Evolutionary conservation across 768 basidiomycete species (phyloP).

Genomic region (Candolleomyces eurysporus): DNA sequence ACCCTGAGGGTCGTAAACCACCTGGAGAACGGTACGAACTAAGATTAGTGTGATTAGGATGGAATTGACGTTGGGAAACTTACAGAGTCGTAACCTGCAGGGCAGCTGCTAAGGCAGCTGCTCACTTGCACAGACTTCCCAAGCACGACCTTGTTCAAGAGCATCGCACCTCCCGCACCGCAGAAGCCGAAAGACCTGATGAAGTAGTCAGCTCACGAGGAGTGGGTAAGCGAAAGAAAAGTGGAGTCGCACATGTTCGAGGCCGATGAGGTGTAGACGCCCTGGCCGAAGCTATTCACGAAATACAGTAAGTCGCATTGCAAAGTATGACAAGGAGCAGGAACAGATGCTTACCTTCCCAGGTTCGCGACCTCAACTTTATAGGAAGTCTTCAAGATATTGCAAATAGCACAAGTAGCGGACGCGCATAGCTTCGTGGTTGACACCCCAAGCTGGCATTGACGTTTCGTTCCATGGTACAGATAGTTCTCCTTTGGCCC

Average conservation of each 20-base stretch:
- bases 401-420: constrained; percentile 10
- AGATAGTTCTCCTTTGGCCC: constrained; percentile 8
- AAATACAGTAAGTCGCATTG: background rate
- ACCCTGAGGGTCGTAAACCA: constrained; percentile 16
- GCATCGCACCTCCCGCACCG: constrained; percentile 17
- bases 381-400: constrained; percentile 15
- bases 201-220: background rate
- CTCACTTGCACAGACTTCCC: constrained; percentile 21
- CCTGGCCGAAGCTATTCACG: constrained; percentile 12
- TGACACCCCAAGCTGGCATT: constrained; percentile 9
- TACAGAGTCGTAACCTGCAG: constrained; percentile 18
- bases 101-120: constrained; percentile 21
- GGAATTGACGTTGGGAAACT: background rate
- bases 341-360: constrained; percentile 20
- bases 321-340: background rate
- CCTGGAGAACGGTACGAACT: constrained; percentile 7
- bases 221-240: background rate
- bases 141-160: constrained; percentile 29
- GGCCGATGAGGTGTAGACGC: constrained; percentile 14
- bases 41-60: background rate
- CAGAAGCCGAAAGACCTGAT: constrained; percentile 22
- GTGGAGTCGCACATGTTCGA: constrained; percentile 19
- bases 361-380: constrained; percentile 9
- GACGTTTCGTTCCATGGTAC: constrained; percentile 15
- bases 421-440: constrained; percentile 8